Percentiles rank a stretch among this genome's conserved stretches.
Conservation (phyloP, 129 eudicot genomes). For the Artemisia argyi region DNA sequence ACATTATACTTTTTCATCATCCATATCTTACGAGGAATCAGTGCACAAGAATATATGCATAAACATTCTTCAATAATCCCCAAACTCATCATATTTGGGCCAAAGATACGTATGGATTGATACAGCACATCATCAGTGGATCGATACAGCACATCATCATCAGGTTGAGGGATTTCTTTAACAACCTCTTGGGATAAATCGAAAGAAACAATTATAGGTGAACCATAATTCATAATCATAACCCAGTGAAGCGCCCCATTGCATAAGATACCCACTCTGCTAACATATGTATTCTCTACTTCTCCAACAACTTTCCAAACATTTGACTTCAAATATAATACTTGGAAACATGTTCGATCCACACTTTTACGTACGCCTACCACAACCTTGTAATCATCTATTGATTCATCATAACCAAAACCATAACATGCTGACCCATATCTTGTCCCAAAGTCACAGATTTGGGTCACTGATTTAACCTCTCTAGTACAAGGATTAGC, state of each 20-base stretch:
- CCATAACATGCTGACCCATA: background rate
- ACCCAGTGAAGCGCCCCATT: conserved; percentile 4
- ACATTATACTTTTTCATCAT: conserved; percentile 2
- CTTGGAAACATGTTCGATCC: background rate
- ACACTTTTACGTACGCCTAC: background rate
- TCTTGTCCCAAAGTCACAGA: background rate
- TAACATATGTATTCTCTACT: background rate
- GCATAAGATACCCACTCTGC: background rate
- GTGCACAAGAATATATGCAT: background rate
- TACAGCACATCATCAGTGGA: background rate
- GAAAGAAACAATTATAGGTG: conserved; percentile 3
- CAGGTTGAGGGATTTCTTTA: conserved; percentile 3
- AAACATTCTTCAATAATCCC: background rate
- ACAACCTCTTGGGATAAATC: background rate
- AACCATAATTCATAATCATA: background rate
- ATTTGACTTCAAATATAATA: background rate
- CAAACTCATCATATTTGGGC: background rate
- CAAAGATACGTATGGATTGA: too few relatives aligned
- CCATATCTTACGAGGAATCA: background rate
- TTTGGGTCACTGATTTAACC: background rate
- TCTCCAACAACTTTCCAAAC: background rate
- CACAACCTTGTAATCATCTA: conserved; percentile 1
- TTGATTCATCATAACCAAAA: conserved; percentile 12
- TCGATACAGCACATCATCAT: background rate
- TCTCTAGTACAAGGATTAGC: conserved; percentile 12